Evolutionary conservation across 164 flowering plant species (phyloP), one percentile per base, ranked within the genome.

Genomic region (Liquidambar formosana): DNA sequence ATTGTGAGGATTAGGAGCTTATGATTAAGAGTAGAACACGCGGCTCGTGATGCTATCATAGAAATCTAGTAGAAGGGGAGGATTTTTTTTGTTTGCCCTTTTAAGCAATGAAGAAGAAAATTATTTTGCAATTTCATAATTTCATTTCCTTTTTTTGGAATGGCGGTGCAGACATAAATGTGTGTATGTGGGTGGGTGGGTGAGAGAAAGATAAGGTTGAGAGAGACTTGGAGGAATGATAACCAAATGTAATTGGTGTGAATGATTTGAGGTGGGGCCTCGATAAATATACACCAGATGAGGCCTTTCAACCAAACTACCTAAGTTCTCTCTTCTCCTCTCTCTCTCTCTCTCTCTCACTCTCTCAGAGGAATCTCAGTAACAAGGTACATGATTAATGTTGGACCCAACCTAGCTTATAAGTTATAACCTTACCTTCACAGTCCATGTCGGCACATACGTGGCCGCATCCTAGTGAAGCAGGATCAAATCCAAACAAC

Each of bases 11-110:
- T 27, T 26, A 61, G 28, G 53, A 71, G 53, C 57, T 23, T 75
- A 73, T 79, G 84, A 71, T 70, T 57, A 65, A 33, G 47, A 69
- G 70, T 47, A 63, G 81, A 75, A 71, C 79, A 79, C 85, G 85
- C 77, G 75, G 52, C 79, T 71, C 61, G 11, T 11, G 16, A 63
- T 25, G 54, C 33, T 28, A 75, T 75, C 82, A 71, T 72, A 71
- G 64, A 72, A 73, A 56, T 48, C 3, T 26, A 15, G 19, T 6
- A 6, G 0, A 10, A 2, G 12, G 8, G 12, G 8, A 9, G 16
- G 4, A 46, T 15, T 2, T 12, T 12, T 46, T 9, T 46, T 46
- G 3, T 46, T 11, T 46, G 4, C 16, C 49, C 49, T 11, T 46
- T 46, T 46, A 9, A 9, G 16, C 15, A 11, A 46, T 11, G 16